Evolutionary conservation across 116 monocot genomes (phyloP), one percentile per base, ranked within the genome.

Genomic region (Posidonia oceanica): DNA sequence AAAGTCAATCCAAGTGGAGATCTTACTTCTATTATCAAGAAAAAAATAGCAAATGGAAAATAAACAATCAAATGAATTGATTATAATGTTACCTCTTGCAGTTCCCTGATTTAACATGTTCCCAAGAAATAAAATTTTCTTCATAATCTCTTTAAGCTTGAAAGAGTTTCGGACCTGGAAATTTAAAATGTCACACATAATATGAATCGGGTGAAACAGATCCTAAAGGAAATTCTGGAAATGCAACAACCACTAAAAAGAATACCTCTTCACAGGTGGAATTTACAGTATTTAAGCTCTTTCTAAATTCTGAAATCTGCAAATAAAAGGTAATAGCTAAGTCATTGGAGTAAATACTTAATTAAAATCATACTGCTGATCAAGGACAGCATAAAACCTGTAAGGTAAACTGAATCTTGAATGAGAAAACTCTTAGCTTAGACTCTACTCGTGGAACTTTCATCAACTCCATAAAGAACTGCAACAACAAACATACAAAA

Each of bases 51-150:
- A 48, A 36, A 23, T 23, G 12, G 23, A 36, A 51, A 53, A 57
- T 39, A 39, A 48, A 48, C 48, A 48, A 48, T 48, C 48, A 38
- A 57, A 58, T 39, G 10, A 29, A 16, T 61, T 15, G 1, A 29
- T 17, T 69, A 55, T 8, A 74, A 60, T 44, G 44, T 76, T 88
- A 98, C 98, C 98, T 84, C 93, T 83, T 66, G 93, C 84, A 75
- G 93, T 99, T 83, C 98, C 98, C 69, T 99, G 98, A 76, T 99
- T 99, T 59, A 99, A 70, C 72, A 85, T 81, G 80, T 99, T 99
- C 66, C 98, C 98, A 68, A 99, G 85, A 76, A 70, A 68, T 10
- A 99, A 71, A 79, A 99, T 99, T 76, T 81, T 93, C 81, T 98
- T 93, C 98, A 98, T 90, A 54, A 98, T 86, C 64, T 90, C 98